A percentile compares a stretch with the other conserved stretches of the same genome.
phyloP scores from a whole-genome alignment of 2,329 filamentous ascomycete genomes.

The Fusarium piperis region DNA sequence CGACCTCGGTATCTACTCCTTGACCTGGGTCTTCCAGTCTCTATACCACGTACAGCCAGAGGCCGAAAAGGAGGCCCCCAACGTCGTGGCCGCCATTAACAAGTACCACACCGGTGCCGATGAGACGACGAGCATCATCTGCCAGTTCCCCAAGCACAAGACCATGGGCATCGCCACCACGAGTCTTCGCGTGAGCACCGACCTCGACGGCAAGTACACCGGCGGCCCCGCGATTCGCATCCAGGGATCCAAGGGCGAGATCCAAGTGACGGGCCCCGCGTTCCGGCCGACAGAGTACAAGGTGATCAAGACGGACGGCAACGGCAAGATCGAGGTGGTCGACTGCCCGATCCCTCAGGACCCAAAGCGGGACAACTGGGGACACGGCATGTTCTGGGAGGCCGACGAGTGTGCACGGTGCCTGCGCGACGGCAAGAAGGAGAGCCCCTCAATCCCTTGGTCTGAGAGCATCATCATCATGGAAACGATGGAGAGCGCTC shows the following conservation, averaged over 20 bases:
- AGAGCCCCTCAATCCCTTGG: slow-evolving; percentile 76
- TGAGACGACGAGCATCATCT: slow-evolving; percentile 79
- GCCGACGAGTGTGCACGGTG: slow-evolving; percentile 82
- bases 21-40: slow-evolving; percentile 92
- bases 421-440: slow-evolving; percentile 78
- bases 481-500: slow-evolving; percentile 71
- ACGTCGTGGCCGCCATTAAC: slow-evolving; percentile 73
- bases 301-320: slow-evolving; percentile 65
- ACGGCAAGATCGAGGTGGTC: slow-evolving; percentile 59
- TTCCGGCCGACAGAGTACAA: slow-evolving; percentile 74
- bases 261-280: slow-evolving; percentile 79
- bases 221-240: slow-evolving; percentile 78
- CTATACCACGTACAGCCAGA: slow-evolving; percentile 82
- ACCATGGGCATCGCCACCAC: slow-evolving; percentile 79
- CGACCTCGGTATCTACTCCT: slow-evolving; percentile 86
- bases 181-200: slow-evolving; percentile 67
- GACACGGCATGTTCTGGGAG: slow-evolving; percentile 91
- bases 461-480: slow-evolving; percentile 86
- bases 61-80: slow-evolving; percentile 73
- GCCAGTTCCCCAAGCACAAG: slow-evolving; percentile 75
- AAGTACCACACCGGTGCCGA: slow-evolving; percentile 81
- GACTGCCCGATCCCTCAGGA: slow-evolving; percentile 65
- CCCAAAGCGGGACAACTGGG: slow-evolving; percentile 58
- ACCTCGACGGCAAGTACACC: slow-evolving; percentile 68
- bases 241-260: slow-evolving; percentile 82